These are phyloP conservation scores for Kodamaea fungicola DNA, from an alignment of 1,139 yeast species.

Conservation along the genomic window DNA sequence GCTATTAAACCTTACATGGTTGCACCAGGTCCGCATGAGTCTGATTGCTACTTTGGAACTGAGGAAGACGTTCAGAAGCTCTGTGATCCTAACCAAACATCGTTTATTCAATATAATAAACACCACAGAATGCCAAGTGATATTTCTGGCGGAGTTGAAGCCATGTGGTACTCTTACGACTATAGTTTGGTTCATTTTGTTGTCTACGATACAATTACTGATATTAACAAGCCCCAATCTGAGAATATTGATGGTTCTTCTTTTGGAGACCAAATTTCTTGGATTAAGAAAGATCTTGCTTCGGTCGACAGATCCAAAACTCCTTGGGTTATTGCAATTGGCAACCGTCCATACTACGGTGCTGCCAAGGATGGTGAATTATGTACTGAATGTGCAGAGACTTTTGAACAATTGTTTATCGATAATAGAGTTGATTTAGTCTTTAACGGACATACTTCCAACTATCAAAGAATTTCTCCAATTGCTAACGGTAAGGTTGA, in stretches of 20 bases:
- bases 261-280: constrained; percentile 5
- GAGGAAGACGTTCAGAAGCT: constrained; percentile 1
- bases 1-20: constrained; percentile 5
- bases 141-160: constrained; percentile 4
- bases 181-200: constrained; percentile 5
- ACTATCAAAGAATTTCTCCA: constrained; percentile 5
- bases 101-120: constrained; percentile 4
- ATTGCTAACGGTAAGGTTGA: constrained; percentile 3
- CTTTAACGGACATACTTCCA: constrained; percentile 5
- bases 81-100: constrained; percentile 6
- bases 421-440: constrained; percentile 4
- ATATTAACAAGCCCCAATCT: constrained; percentile 2
- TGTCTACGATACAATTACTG: constrained; percentile 5
- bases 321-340: constrained; percentile 7
- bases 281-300: constrained; percentile 5
- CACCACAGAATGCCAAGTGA: constrained; percentile 6
- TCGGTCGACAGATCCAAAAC: constrained; percentile 5
- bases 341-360: constrained; percentile 7
- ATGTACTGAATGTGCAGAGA: constrained; percentile 3
- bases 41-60: constrained; percentile 5
- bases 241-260: constrained; percentile 2
- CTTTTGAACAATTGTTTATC: constrained; percentile 3
- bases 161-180: constrained; percentile 6
- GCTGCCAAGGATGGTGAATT: constrained; percentile 1
- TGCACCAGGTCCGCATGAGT: constrained; percentile 6